Evolutionary conservation across 305 asterid genomes (phyloP).

Genomic region (Rubia tinctorum): DNA sequence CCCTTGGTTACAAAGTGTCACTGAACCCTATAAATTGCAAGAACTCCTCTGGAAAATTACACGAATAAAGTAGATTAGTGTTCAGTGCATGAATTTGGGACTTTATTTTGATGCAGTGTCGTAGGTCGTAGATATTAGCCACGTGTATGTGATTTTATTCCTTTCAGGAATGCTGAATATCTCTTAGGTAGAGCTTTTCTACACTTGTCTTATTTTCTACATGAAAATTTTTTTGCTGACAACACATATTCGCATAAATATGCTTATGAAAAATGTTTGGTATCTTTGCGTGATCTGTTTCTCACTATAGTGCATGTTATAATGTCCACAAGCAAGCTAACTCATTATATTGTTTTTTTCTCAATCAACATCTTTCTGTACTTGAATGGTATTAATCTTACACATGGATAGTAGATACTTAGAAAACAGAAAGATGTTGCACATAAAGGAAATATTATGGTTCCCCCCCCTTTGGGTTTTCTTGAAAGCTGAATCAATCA

Average conservation of each 20-base stretch:
- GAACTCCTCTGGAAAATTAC: neutral
- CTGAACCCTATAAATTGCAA: neutral
- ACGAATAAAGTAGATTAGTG: neutral
- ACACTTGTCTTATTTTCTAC: neutral
- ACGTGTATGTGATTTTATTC: neutral
- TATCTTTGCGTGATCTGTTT: neutral
- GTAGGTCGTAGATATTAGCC: neutral
- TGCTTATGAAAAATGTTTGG: neutral
- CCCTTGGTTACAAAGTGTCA: neutral
- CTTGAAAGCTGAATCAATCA: constrained; percentile 9
- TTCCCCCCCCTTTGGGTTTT: neutral
- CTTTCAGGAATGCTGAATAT: neutral
- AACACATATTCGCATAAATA: neutral
- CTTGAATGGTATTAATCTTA: constrained; percentile 9
- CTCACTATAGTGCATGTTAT: neutral
- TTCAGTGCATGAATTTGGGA: neutral
- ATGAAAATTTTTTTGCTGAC: neutral
- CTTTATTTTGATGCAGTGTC: neutral
- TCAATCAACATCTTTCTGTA: neutral
- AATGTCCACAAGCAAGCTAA: neutral
- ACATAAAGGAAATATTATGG: neutral
- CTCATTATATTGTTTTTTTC: neutral
- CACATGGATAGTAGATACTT: neutral
- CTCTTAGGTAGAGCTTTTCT: neutral
- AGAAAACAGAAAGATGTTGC: neutral